Evolutionary conservation across 768 basidiomycete genomes (phyloP).

Genomic region (Sarcomyxa edulis): DNA sequence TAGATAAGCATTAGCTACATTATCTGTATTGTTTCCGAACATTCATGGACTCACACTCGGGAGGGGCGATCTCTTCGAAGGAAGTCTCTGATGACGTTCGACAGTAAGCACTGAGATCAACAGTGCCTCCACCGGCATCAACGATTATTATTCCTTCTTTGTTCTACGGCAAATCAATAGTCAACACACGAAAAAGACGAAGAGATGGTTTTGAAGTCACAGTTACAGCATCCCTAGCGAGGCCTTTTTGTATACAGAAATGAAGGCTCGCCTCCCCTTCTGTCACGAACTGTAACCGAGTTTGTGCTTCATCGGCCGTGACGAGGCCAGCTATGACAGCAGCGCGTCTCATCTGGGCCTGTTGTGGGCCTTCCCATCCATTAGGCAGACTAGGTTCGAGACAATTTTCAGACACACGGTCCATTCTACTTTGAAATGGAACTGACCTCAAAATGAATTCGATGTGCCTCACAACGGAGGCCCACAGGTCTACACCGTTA

Average conservation of each 20-base stretch:
- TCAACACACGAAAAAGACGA: background rate
- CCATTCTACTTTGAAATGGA: too few relatives aligned
- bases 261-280: slow-evolving; percentile 62
- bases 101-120: slow-evolving; percentile 54
- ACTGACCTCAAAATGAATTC: slow-evolving; percentile 45
- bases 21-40: slow-evolving; percentile 1
- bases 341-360: slow-evolving; percentile 46
- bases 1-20: slow-evolving; percentile 14
- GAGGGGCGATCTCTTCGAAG: slow-evolving; percentile 45
- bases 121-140: slow-evolving; percentile 61
- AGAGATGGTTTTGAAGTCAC: slow-evolving; percentile 12
- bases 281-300: slow-evolving; percentile 49
- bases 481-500: slow-evolving; percentile 34
- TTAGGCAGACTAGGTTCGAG: slow-evolving; percentile 59
- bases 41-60: slow-evolving; percentile 34
- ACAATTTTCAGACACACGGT: too few relatives aligned
- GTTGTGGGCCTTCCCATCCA: slow-evolving; percentile 57
- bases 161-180: slow-evolving; percentile 21
- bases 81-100: slow-evolving; percentile 16
- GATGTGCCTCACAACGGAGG: slow-evolving; percentile 31
- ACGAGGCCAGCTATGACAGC: slow-evolving; percentile 46
- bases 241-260: slow-evolving; percentile 39
- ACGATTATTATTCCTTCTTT: slow-evolving; percentile 47
- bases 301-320: slow-evolving; percentile 31
- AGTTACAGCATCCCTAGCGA: slow-evolving; percentile 29